These are phyloP conservation scores for Ophiosphaerella herpotricha DNA, from an alignment of 2,329 filamentous ascomycete species.

Conservation along the genomic window DNA sequence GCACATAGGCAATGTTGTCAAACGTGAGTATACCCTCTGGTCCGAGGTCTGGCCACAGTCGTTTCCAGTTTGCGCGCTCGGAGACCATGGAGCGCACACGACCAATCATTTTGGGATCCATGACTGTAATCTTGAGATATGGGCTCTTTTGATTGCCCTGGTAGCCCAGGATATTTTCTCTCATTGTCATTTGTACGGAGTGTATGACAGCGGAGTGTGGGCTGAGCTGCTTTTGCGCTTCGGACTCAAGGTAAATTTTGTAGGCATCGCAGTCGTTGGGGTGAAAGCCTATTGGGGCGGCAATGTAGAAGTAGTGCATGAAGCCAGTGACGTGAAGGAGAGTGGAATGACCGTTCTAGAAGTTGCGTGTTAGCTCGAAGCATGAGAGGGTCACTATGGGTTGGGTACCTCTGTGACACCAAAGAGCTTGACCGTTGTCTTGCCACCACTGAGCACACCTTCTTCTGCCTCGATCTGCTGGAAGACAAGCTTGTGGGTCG, in stretches of 20 bases:
- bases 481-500: slow-evolving; percentile 76
- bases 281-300: slow-evolving; percentile 81
- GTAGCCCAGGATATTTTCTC: slow-evolving; percentile 92
- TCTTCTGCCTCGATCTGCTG: slow-evolving; percentile 97
- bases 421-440: slow-evolving; percentile 84
- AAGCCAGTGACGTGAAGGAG: slow-evolving; percentile 95
- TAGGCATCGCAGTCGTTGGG: slow-evolving; percentile 78
- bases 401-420: slow-evolving; percentile 78
- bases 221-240: slow-evolving; percentile 60
- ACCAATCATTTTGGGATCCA: slow-evolving; percentile 82
- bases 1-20: slow-evolving; percentile 92
- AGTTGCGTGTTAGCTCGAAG: slow-evolving; percentile 12
- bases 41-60: slow-evolving; percentile 69
- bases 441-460: slow-evolving; percentile 77
- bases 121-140: slow-evolving; percentile 92
- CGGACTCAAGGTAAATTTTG: slow-evolving; percentile 78
- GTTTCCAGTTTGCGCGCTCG: slow-evolving; percentile 81
- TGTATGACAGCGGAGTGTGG: slow-evolving; percentile 75
- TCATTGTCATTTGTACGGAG: slow-evolving; percentile 78
- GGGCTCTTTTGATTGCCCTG: slow-evolving; percentile 91
- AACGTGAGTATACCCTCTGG: slow-evolving; percentile 81
- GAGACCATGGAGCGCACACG: slow-evolving; percentile 78
- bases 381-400: background rate
- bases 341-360: slow-evolving; percentile 78
- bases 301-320: slow-evolving; percentile 92